Evolutionary conservation across 2,329 filamentous ascomycete genomes (phyloP).

Genomic region (Aaosphaeria arxii): DNA sequence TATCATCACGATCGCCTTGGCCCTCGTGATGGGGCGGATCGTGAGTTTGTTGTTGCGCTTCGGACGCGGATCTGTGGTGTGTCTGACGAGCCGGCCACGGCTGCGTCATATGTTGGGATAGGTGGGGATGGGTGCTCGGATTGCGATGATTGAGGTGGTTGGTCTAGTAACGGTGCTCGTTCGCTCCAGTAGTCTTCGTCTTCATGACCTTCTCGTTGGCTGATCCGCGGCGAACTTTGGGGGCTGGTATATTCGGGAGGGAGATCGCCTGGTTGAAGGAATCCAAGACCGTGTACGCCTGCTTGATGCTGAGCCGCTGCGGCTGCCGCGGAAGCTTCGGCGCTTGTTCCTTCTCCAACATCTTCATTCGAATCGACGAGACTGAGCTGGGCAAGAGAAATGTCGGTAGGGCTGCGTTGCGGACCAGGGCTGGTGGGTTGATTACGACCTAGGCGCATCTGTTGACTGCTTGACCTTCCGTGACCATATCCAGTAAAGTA

Average conservation of each 20-base stretch:
- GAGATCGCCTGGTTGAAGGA: conserved; percentile 36
- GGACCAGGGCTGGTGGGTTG: conserved; percentile 84
- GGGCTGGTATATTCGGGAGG: conserved; percentile 52
- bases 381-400: conserved; percentile 84
- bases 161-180: conserved; percentile 45
- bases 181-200: conserved; percentile 44
- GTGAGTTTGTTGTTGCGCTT: conserved; percentile 17
- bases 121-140: conserved; percentile 52
- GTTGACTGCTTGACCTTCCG: conserved; percentile 71
- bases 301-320: conserved; percentile 14
- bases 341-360: conserved; percentile 70
- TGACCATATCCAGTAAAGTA: conserved; percentile 56
- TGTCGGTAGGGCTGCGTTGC: conserved; percentile 87
- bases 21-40: conserved; percentile 6
- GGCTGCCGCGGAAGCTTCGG: conserved; percentile 14
- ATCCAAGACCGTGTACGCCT: conserved; percentile 28
- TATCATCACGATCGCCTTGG: conserved; percentile 2
- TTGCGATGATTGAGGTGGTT: conserved; percentile 15
- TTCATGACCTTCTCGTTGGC: conserved; percentile 60
- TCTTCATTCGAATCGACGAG: conserved; percentile 61
- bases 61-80: conserved; percentile 19
- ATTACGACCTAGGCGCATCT: conserved; percentile 65
- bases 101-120: conserved; percentile 80
- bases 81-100: conserved; percentile 63
- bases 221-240: conserved; percentile 31